phyloP scores from a whole-genome alignment of 2,329 filamentous ascomycete species.

The Juglanconis sp. region DNA sequence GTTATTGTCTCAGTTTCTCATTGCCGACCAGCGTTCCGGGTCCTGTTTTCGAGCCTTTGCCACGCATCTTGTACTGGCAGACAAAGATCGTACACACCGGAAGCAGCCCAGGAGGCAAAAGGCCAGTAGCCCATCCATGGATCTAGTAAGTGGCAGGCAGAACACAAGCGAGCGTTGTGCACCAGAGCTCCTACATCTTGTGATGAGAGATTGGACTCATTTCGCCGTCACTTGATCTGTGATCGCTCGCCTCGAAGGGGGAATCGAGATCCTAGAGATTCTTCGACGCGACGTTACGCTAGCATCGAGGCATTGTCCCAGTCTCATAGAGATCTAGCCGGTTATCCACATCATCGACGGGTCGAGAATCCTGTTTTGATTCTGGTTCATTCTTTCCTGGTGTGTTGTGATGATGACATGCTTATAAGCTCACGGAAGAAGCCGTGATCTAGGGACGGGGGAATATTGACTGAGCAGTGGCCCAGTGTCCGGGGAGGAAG shows the following conservation, averaged over 20 bases:
- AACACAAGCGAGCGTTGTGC: neutral
- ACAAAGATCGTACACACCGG: neutral
- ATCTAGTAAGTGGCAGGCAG: neutral
- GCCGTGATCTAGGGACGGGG: no score
- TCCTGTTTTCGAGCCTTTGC: neutral
- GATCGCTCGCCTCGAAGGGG: neutral
- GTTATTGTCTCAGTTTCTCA: constrained; percentile 12
- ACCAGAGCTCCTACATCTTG: neutral
- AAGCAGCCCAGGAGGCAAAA: neutral
- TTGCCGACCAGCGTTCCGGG: constrained; percentile 1
- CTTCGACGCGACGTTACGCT: no score
- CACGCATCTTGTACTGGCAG: neutral
- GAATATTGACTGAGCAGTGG: no score
- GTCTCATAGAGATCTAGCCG: no score
- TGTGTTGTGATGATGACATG: no score
- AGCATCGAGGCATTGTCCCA: no score
- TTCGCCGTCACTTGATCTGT: neutral
- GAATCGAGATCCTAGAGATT: neutral
- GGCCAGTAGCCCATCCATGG: neutral
- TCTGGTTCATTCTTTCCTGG: no score
- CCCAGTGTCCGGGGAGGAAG: no score
- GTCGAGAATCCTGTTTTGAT: no score
- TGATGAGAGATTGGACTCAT: neutral
- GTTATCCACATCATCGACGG: no score
- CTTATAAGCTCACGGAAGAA: no score